Evolutionary conservation across 495 filamentous ascomycete species (phyloP).

Genomic region (Daldinia loculata): DNA sequence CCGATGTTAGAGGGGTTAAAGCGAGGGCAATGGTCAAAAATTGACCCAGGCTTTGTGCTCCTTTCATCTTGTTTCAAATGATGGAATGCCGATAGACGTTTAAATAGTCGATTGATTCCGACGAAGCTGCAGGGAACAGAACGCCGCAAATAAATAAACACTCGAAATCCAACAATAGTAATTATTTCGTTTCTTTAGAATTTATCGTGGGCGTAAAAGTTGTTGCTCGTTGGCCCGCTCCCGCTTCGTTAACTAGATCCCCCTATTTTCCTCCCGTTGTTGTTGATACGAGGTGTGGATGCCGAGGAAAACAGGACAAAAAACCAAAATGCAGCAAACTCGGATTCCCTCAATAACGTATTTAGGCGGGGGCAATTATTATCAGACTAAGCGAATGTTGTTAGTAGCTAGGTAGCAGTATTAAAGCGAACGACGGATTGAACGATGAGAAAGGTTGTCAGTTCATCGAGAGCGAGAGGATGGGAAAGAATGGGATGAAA

Average conservation of each 20-base stretch:
- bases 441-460: conserved; percentile 29
- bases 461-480: conserved; percentile 29
- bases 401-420: conserved; percentile 22
- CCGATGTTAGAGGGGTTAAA: conserved; percentile 33
- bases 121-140: conserved; percentile 13
- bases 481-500: conserved; percentile 10
- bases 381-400: conserved; percentile 38
- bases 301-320: conserved; percentile 26
- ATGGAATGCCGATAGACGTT: conserved; percentile 21
- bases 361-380: conserved; percentile 1
- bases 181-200: conserved; percentile 2
- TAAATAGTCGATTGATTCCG: conserved; percentile 15
- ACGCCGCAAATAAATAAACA: conserved; percentile 41
- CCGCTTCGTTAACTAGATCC: conserved; percentile 21
- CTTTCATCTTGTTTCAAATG: conserved; percentile 31
- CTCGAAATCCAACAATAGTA: conserved; percentile 15
- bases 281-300: conserved; percentile 32
- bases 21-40: conserved; percentile 37
- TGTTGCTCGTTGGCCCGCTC: conserved; percentile 12
- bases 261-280: conserved; percentile 18
- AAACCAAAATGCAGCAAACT: conserved; percentile 23
- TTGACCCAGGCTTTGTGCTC: conserved; percentile 35
- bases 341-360: conserved; percentile 19
- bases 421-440: conserved; percentile 39
- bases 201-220: conserved; percentile 10